Evolutionary conservation across 306 rosid genomes (phyloP).

Genomic region (Neltuma alba): DNA sequence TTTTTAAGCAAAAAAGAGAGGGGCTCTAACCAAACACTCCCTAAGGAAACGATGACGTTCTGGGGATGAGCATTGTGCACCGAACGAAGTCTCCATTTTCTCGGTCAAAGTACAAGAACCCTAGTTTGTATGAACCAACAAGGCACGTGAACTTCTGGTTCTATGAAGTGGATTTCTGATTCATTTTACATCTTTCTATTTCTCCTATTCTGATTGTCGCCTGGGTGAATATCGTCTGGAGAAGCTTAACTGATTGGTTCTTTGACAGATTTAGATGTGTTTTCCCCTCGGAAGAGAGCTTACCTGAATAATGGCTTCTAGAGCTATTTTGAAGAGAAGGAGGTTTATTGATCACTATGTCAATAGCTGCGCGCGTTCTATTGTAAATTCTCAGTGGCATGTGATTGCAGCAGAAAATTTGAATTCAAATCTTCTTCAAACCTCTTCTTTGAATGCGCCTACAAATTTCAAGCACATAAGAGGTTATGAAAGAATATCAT

Average conservation of each 20-base stretch:
- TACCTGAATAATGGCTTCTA: conserved; percentile 58
- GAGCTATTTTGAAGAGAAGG: conserved; percentile 61
- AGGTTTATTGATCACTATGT: conserved; percentile 45
- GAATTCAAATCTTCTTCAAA: too few species aligned
- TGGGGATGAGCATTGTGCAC: too few species aligned
- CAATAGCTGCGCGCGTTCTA: conserved; percentile 35
- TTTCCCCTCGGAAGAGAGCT: conserved; percentile 6
- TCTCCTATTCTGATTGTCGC: not conserved
- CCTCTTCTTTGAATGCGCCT: not conserved
- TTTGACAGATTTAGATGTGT: conserved; percentile 26
- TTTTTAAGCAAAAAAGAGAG: too few species aligned
- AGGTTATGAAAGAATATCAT: conserved; percentile 17
- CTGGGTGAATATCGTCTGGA: not conserved
- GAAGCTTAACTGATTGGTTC: conserved; percentile 5
- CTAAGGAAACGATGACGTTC: too few species aligned
- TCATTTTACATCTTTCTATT: not conserved
- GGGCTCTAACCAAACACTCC: too few species aligned
- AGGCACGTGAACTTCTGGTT: not conserved
- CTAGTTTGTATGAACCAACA: not conserved
- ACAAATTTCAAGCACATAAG: conserved; percentile 1
- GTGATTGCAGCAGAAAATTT: conserved; percentile 26
- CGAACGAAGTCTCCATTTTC: too few species aligned
- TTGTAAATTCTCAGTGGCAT: conserved; percentile 42
- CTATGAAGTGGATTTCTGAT: not conserved
- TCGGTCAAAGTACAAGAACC: too few species aligned